Conservation (phyloP, 345 rosid species). For the Populus davidiana region DNA sequence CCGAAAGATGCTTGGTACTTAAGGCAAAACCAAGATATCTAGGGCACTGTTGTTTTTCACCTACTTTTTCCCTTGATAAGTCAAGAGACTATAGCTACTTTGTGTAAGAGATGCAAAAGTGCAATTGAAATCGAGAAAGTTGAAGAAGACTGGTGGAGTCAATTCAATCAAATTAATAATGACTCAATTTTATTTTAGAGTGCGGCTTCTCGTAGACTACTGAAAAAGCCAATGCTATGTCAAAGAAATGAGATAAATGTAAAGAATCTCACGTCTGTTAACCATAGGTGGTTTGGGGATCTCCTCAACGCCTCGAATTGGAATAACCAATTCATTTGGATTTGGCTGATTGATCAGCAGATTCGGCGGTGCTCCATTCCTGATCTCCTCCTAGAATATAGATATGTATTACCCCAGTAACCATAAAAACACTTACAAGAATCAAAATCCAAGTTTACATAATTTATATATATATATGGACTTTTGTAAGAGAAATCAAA, state of each 20-base stretch:
- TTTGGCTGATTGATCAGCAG: constrained; percentile 66
- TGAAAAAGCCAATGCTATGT: neutral
- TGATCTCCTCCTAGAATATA: constrained; percentile 69
- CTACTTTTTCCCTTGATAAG: neutral
- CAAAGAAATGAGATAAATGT: neutral
- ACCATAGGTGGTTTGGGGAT: constrained; percentile 65
- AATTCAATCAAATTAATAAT: neutral
- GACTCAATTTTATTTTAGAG: neutral
- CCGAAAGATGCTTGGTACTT: constrained; percentile 7
- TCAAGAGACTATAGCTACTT: neutral
- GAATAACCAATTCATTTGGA: constrained; percentile 52
- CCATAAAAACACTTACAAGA: neutral
- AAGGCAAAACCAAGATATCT: constrained; percentile 10
- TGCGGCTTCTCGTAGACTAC: neutral
- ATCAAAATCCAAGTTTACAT: neutral
- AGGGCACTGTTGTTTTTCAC: constrained; percentile 8
- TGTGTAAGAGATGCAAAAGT: neutral
- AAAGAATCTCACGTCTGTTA: constrained; percentile 74
- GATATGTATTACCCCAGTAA: neutral
- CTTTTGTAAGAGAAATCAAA: neutral
- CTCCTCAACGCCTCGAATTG: constrained; percentile 50
- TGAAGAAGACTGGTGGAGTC: neutral
- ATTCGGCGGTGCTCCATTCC: constrained; percentile 53
- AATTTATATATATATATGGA: neutral
- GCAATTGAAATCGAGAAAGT: neutral